Percentiles rank a stretch among this genome's conserved stretches.
These are phyloP conservation scores for Botrytis deweyae DNA, from an alignment of 2,329 filamentous ascomycete species.

Conservation along the genomic window DNA sequence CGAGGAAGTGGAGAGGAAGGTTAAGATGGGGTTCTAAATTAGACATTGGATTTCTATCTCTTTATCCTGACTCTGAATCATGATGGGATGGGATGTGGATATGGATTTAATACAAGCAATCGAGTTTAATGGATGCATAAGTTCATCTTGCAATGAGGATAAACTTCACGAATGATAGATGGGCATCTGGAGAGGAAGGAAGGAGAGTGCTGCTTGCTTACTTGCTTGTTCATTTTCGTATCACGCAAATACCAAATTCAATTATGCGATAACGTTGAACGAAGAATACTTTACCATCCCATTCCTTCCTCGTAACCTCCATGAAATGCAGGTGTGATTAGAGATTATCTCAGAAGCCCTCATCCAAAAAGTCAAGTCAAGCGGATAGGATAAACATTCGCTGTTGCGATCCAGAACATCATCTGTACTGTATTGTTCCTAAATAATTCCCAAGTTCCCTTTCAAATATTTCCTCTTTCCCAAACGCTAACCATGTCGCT, in stretches of 20 bases:
- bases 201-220: neutral
- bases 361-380: neutral
- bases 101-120: neutral
- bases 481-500: neutral
- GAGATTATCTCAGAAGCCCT: neutral
- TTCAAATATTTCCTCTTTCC: neutral
- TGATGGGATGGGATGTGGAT: neutral
- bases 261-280: neutral
- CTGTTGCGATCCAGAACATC: slow-evolving; percentile 7
- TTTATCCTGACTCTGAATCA: slow-evolving; percentile 18
- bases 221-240: neutral
- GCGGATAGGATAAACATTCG: neutral
- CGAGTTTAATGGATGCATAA: neutral
- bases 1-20: slow-evolving; percentile 89
- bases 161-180: neutral
- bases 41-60: slow-evolving; percentile 17
- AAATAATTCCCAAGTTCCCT: neutral
- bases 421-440: neutral
- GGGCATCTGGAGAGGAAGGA: neutral
- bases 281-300: too few species aligned
- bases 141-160: neutral
- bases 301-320: too few species aligned
- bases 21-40: slow-evolving; percentile 63
- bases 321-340: too few species aligned
- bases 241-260: neutral